Conservation (phyloP, 768 basidiomycete genomes). For the Lactifluus echinatus region DNA sequence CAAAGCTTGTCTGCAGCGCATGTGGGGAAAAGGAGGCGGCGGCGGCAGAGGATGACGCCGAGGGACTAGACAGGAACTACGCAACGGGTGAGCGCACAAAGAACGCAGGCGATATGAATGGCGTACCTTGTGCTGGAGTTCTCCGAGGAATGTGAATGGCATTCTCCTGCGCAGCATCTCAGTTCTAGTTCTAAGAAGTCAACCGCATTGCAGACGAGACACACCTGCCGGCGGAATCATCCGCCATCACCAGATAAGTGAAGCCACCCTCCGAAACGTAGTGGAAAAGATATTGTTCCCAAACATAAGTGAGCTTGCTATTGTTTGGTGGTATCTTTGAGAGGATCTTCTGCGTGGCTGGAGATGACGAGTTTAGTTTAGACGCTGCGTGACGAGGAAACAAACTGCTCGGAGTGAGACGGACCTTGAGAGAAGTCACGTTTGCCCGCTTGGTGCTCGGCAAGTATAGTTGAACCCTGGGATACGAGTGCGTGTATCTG, state of each 20-base stretch:
- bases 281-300: constrained; percentile 92
- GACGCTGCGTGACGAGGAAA: background rate
- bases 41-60: constrained; percentile 48
- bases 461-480: constrained; percentile 69
- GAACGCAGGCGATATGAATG: background rate
- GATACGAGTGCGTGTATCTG: constrained; percentile 84
- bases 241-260: constrained; percentile 89
- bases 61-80: constrained; percentile 55
- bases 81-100: constrained; percentile 4
- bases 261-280: constrained; percentile 86
- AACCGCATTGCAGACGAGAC: constrained; percentile 21
- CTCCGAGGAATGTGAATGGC: constrained; percentile 88
- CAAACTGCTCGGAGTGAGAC: background rate
- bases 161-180: constrained; percentile 47
- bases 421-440: constrained; percentile 85
- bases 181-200: background rate
- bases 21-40: constrained; percentile 38
- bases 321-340: constrained; percentile 89
- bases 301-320: constrained; percentile 78
- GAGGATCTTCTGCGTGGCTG: constrained; percentile 82
- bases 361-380: background rate
- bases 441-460: constrained; percentile 73
- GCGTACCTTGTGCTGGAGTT: constrained; percentile 68
- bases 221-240: constrained; percentile 84
- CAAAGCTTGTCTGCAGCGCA: constrained; percentile 63